Base-by-base conservation (phyloP, 805 yeast species). In the Ogataea parapolymorpha region DNA sequence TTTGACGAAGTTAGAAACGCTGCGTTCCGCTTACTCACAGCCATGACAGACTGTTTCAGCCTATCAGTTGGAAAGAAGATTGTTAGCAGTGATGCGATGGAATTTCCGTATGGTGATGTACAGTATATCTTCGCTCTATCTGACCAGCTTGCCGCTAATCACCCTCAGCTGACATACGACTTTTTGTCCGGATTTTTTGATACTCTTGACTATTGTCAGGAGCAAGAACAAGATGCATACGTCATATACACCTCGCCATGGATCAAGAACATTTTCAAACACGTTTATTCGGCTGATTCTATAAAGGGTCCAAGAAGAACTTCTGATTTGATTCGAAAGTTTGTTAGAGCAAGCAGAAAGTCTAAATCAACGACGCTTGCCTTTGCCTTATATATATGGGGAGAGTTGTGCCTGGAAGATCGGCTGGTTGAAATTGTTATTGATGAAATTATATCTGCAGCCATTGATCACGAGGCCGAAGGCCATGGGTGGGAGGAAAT, bases 401-500 rank as follows among this genome's bases (percentile, higher is more conserved):
- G 77, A 26, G 71, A 74, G 37, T 54, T 88, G 11, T 77, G 83
- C 16, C 54, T 73, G 2, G 89, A 85, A 40, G 80, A 80, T 32
- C 67, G 77, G 27, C 61, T 87, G 10, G 72, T 76, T 3, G 68
- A 73, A 2, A 61, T 77, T 3, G 66, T 86, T 17, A 72, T 87
- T 9, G 89, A 85, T 47, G 96, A 86, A 53, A 76, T 85, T 16
- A 76, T 86, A 5, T 75, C 80, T 2, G 82, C 80, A 47, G 82
- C 89, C 1, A 73, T 85, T 49, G 93, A 85, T 49, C 77, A 82
- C 54, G 84, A 82, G 49, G 80, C 87, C n/a, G 87, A 82, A 50
- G 84, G 82, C 4, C 74, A 77, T 27, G 80, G 74, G 35, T 85
- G 87, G 87, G 71, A 72, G 14, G 75, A 73, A 34, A 72, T 80